Base-by-base conservation (phyloP, 2,329 filamentous ascomycete species). In the Epichloe festucae region DNA sequence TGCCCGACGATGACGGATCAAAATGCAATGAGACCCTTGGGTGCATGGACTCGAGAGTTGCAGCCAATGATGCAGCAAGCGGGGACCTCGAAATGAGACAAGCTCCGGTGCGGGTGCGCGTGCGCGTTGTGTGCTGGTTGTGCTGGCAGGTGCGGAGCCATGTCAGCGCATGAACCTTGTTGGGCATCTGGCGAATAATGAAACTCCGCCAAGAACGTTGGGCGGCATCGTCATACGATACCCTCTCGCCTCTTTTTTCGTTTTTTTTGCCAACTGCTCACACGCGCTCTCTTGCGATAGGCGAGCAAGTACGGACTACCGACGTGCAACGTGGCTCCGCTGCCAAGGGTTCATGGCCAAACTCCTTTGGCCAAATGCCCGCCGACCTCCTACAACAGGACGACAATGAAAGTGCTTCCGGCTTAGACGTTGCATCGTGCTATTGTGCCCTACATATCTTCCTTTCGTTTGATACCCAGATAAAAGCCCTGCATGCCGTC, bases 311-410 rank as follows among this genome's bases (percentile, higher is more conserved):
- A 19, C 8, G n/a, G 56, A 52, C 53, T 41, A 19, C 8, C 39
- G 56, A 52, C 53, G 57, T 65, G 64, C 64, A 65, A 66, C 64
- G 64, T 66, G 64, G 64, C 64, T 62, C 60, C 60, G 56, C 55
- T 63, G 57, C 58, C 42, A 19, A 41, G 12, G 21, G 38, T 35
- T 17, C 34, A 41, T 23, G 12, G 49, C 21, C 21, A 21, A 21
- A 21, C 17, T 17, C 17, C 17, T 21, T 21, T 21, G 21, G 21
- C 21, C 21, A 23, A 23, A 23, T 23, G 21, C 21, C 21, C 21
- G 21, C 21, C 21, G 21, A 23, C n/a, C 23, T 23, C 23, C 5
- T 23, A 23, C 23, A 23, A 23, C 21, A 23, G 21, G 21, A 23
- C 21, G 21, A 23, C 21, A 23, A 23, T 23, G 46, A 49, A 46